phyloP scores from a whole-genome alignment of 2,329 filamentous ascomycete species.

The Fusarium sp. region DNA sequence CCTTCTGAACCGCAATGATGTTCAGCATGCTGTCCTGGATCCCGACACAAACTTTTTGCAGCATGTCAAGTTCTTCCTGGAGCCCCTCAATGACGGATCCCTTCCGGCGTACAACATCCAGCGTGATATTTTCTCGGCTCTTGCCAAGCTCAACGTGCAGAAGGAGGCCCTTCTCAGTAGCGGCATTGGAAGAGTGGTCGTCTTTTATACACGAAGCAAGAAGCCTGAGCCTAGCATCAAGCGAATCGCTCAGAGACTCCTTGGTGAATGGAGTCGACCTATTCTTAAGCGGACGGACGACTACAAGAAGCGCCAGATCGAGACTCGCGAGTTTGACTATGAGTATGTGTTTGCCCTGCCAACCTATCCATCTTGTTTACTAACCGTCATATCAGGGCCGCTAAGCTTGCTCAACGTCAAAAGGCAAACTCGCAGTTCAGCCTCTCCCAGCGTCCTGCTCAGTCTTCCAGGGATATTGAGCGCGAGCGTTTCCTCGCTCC shows the following conservation, averaged over 20 bases:
- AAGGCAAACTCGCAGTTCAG: constrained; percentile 62
- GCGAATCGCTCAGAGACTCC: constrained; percentile 89
- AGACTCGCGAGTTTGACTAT: constrained; percentile 73
- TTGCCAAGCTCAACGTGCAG: constrained; percentile 85
- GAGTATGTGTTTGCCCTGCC: constrained; percentile 59
- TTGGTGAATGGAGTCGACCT: constrained; percentile 95
- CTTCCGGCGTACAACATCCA: constrained; percentile 98
- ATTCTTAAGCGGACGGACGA: constrained; percentile 95
- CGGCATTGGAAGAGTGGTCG: constrained; percentile 94
- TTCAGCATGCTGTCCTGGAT: constrained; percentile 86
- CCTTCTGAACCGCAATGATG: constrained; percentile 88
- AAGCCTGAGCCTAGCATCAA: constrained; percentile 90
- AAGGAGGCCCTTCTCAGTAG: constrained; percentile 92
- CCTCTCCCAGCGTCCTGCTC: constrained; percentile 62
- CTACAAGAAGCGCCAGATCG: constrained; percentile 84
- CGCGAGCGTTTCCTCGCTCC: constrained; percentile 70
- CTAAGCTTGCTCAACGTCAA: constrained; percentile 64
- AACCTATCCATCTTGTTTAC: background rate
- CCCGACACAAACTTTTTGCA: constrained; percentile 96
- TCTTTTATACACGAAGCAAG: constrained; percentile 97
- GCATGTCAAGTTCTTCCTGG: constrained; percentile 96
- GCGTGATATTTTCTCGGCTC: constrained; percentile 87
- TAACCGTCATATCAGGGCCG: constrained; percentile 57
- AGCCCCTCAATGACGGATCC: constrained; percentile 93
- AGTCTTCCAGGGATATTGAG: constrained; percentile 61